Conservation (phyloP, 768 basidiomycete species). For the Suillus decipiens region DNA sequence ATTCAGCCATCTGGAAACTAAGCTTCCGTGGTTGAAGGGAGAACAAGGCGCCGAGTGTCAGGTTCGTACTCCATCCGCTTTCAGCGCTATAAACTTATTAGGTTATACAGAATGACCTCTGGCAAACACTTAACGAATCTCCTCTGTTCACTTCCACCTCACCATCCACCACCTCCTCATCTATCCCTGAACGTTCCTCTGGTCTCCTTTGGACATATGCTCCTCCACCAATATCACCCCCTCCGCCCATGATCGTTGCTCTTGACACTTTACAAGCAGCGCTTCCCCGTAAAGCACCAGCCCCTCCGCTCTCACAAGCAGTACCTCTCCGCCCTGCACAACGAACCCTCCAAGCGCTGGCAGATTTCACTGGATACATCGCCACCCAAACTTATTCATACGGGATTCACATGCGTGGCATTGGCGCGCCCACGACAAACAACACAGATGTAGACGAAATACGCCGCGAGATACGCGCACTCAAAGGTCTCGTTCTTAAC, state of each 20-base stretch:
- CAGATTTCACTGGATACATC: conserved; percentile 79
- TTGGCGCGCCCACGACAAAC: conserved; percentile 20
- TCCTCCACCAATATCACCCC: conserved; percentile 28
- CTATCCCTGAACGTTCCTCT: conserved; percentile 22
- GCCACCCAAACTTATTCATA: conserved; percentile 66
- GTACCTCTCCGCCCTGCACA: conserved; percentile 45
- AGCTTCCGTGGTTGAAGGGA: conserved; percentile 57
- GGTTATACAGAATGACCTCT: conserved; percentile 47
- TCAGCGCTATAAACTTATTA: conserved; percentile 8
- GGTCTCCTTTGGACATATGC: conserved; percentile 41
- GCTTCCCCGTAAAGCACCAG: conserved; percentile 23
- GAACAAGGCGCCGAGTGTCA: conserved; percentile 55
- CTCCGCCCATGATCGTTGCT: conserved; percentile 31
- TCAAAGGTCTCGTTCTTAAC: conserved; percentile 80
- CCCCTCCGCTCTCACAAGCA: conserved; percentile 12
- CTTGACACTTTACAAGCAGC: conserved; percentile 22
- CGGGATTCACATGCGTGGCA: conserved; percentile 19
- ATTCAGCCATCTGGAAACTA: conserved; percentile 56
- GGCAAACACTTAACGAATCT: conserved; percentile 55
- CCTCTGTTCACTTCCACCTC: conserved; percentile 50
- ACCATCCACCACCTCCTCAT: conserved; percentile 11
- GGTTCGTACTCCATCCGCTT: conserved; percentile 38
- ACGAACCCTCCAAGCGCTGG: conserved; percentile 62
- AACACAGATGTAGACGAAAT: conserved; percentile 64
- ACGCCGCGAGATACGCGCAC: conserved; percentile 68